Evolutionary conservation across 2,329 filamentous ascomycete genomes (phyloP).

Genomic region (Drechmeria coniospora): DNA sequence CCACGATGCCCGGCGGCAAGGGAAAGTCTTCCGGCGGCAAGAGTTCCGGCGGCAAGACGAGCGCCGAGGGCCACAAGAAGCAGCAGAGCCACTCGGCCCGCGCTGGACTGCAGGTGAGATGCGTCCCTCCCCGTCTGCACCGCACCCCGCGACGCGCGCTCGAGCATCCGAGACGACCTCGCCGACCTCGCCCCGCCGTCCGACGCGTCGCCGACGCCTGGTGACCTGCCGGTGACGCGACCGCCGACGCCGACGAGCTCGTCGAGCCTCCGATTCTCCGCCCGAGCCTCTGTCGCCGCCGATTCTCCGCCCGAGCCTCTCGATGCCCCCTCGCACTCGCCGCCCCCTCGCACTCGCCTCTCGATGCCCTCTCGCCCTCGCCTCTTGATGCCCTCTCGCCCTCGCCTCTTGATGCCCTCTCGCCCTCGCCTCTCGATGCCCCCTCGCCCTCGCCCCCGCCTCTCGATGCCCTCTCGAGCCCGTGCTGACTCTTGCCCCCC

Average conservation of each 20-base stretch:
- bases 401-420: too few relatives aligned
- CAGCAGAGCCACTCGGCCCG: conserved; percentile 91
- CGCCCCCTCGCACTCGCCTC: too few relatives aligned
- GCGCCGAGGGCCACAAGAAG: conserved; percentile 58
- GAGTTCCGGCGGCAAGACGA: conserved; percentile 64
- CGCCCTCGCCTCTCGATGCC: not conserved
- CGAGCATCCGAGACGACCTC: not conserved
- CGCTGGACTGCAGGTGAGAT: conserved; percentile 77
- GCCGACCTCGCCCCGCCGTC: not conserved
- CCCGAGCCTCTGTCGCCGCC: too few relatives aligned
- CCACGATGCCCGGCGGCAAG: conserved; percentile 67
- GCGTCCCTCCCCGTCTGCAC: conserved; percentile 6
- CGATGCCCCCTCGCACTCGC: too few relatives aligned
- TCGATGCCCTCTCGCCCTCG: too few relatives aligned
- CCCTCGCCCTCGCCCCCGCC: not conserved
- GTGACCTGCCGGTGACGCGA: too few relatives aligned
- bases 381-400: too few relatives aligned
- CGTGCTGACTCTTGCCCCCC: conserved; percentile 9
- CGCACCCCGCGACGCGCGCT: not conserved
- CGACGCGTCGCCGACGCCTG: too few relatives aligned
- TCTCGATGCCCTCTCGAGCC: not conserved
- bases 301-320: too few relatives aligned
- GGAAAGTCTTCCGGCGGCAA: conserved; percentile 86
- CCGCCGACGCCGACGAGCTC: too few relatives aligned
- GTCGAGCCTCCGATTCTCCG: too few relatives aligned